Base-by-base conservation (phyloP, 306 rosid species). In the Bauhinia variegata region DNA sequence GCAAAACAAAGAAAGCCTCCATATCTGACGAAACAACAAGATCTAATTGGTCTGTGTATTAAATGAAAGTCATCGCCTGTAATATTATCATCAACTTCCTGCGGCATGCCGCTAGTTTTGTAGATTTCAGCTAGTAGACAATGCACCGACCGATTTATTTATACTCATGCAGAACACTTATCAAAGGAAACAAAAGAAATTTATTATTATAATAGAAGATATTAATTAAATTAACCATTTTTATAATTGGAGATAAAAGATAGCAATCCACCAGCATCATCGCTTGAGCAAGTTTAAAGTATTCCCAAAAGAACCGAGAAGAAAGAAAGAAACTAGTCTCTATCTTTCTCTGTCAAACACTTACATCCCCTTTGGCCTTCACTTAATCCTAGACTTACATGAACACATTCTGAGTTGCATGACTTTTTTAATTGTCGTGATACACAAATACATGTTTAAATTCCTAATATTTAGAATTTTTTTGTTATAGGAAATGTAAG, bases 41-140 rank as follows among this genome's bases (percentile, higher is more conserved):
- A 67, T 23, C 11, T 67, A 9, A 55, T 10, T 46, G 65, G 68
- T 13, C 36, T 52, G 54, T 39, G 76, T 56, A 19, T 12, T 28
- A 19, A 12, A 5, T 2, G 3, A 3, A 16, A 8, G 11, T 61
- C 68, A 49, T 53, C 17, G 14, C 11, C 10, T 0, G 7, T 34
- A 7, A 46, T 7, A 51, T 4, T 28, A 51, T 18, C 74, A 39
- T 38, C 31, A 16, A 34, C 9, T 36, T 48, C 60, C 67, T 51
- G 19, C 52, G 54, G 69, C 19, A 4, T 50, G 68, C 78, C 78
- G 23, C 56, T 75, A 4, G 78, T 80, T 71, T 71, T 60, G 67
- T 5, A 5, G 9, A 15, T 38, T 32, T 76, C 56, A 8, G 63
- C 65, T 41, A 60, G 70, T 50, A 42, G 60, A 50, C 63, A 36